These are phyloP conservation scores for Elsinoe fawcettii DNA, from an alignment of 2,329 filamentous ascomycete species.

Conservation along the genomic window DNA sequence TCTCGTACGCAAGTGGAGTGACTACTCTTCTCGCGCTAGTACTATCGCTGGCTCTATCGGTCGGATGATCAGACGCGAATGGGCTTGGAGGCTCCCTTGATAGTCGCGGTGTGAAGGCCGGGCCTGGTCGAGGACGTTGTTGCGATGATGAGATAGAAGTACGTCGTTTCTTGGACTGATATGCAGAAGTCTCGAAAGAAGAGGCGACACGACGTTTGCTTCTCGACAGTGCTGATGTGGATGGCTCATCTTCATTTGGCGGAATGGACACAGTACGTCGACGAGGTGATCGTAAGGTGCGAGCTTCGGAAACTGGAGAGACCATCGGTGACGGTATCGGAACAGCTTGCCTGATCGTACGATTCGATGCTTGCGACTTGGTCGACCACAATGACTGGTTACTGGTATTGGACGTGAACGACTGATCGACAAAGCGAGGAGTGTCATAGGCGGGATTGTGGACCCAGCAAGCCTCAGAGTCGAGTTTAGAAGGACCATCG, in stretches of 20 bases:
- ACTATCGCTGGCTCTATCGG: slow-evolving; percentile 31
- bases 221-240: slow-evolving; percentile 9
- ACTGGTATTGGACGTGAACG: slow-evolving; percentile 37
- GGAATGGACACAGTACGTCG: slow-evolving; percentile 25
- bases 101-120: slow-evolving; percentile 36
- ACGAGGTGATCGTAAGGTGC: slow-evolving; percentile 15
- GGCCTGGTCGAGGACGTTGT: slow-evolving; percentile 25
- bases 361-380: slow-evolving; percentile 27
- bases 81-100: slow-evolving; percentile 40
- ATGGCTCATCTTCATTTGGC: slow-evolving; percentile 18
- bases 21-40: neutral
- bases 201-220: slow-evolving; percentile 28
- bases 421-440: slow-evolving; percentile 38
- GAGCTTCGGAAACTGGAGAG: slow-evolving; percentile 30
- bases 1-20: slow-evolving; percentile 63
- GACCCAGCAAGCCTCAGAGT: slow-evolving; percentile 20
- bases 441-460: slow-evolving; percentile 58
- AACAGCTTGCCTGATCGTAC: slow-evolving; percentile 27
- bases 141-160: slow-evolving; percentile 48
- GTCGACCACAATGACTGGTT: slow-evolving; percentile 27
- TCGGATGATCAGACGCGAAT: slow-evolving; percentile 29
- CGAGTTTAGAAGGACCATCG: slow-evolving; percentile 53
- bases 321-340: slow-evolving; percentile 19
- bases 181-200: slow-evolving; percentile 25
- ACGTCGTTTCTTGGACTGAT: slow-evolving; percentile 43